Base-by-base conservation (phyloP, 352 stramenopile genomes). In the Globisporangium mamillatum region DNA sequence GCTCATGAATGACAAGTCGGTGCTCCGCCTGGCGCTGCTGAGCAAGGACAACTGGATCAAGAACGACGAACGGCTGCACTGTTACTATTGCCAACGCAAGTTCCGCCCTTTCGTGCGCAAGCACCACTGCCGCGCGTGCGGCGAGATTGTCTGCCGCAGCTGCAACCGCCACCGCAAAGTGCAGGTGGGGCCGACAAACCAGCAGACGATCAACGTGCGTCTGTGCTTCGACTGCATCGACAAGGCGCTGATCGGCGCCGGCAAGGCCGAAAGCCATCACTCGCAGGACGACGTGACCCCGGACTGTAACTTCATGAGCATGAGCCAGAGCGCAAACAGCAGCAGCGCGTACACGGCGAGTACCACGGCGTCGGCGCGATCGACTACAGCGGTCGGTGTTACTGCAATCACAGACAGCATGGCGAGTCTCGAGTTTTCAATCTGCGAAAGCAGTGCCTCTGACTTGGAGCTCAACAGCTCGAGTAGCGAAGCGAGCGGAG, bases 151-250 rank as follows among this genome's bases (percentile, higher is more conserved):
- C 18, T 96, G 89, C 67, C 85, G 77, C 61, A 77, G 72, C 16
- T 96, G 89, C 75, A 92, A 90, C 52, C 72, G 76, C 8, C 79
- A 85, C 48, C 79, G 85, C 44, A 75, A 77, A 24, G 85, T 95
- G 6, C 73, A 76, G 22, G 74, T 82, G 7, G 74, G 70, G 0
- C 41, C 68, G 6, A 71, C 66, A 0, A 52, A 83, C 27, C 74
- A 79, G 66, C 66, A 60, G 46, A 57, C 54, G 6, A 67, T 82
- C 24, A 79, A 70, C 10, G 80, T 83, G 14, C 81, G 82, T 12
- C 77, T 95, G 14, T 95, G 87, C 72, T 87, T 92, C 9, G 82
- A 91, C 63, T 95, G 87, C 64, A 84, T 95, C 57, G 84, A 91
- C 71, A 90, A 90, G 59, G 78, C 80, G 52, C 84, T 78, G 71